Conservation (phyloP, 176 grass and related monocot genomes). For the Chrysopogon serrulatus region DNA sequence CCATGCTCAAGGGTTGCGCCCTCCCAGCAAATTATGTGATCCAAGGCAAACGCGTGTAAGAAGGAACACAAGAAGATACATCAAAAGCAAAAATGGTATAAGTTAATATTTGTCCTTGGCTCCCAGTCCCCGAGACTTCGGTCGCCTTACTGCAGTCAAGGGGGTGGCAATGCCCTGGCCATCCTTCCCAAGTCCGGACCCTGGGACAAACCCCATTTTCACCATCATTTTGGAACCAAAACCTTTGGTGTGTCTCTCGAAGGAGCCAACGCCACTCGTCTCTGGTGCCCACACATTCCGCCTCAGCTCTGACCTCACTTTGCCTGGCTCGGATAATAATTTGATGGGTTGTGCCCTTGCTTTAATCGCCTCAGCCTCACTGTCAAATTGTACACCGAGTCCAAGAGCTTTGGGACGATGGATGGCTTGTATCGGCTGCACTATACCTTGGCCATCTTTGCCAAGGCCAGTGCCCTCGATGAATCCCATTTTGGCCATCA, state of each 20-base stretch:
- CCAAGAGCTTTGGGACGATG: constrained; percentile 90
- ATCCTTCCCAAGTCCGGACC: constrained; percentile 72
- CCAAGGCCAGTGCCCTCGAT: constrained; percentile 74
- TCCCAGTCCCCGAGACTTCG: constrained; percentile 53
- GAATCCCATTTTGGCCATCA: constrained; percentile 99
- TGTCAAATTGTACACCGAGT: constrained; percentile 68
- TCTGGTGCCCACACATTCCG: background rate
- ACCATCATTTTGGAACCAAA: constrained; percentile 94
- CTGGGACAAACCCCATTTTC: constrained; percentile 80
- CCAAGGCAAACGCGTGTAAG: background rate
- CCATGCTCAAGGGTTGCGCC: background rate
- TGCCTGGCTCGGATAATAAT: constrained; percentile 26
- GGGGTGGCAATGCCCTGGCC: constrained; percentile 66
- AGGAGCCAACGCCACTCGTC: constrained; percentile 35
- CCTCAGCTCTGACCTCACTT: constrained; percentile 21
- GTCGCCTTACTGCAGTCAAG: constrained; percentile 51
- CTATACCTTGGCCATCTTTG: constrained; percentile 84
- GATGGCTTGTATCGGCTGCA: constrained; percentile 68
- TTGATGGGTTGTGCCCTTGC: constrained; percentile 16
- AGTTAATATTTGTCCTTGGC: constrained; percentile 40
- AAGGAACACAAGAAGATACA: constrained; percentile 5
- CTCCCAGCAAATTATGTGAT: constrained; percentile 9
- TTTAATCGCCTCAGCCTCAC: constrained; percentile 36
- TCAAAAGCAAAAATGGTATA: background rate
- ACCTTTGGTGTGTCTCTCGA: constrained; percentile 93